These are phyloP conservation scores for Pelargonium australe DNA, from an alignment of 441 rosid genomes.

Conservation along the genomic window DNA sequence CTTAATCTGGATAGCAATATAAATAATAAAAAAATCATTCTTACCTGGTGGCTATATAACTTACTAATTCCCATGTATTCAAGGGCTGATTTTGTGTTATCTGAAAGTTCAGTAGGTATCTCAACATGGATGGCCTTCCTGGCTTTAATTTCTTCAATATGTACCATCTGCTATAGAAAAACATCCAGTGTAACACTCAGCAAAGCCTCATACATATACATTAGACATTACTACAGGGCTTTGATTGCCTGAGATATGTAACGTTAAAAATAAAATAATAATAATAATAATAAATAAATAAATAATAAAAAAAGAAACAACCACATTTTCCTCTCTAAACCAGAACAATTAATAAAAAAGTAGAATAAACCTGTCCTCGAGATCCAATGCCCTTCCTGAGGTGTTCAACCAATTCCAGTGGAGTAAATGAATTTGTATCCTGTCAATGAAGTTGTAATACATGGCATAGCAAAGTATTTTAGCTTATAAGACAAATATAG, in stretches of 20 bases:
- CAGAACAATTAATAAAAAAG: constrained; percentile 7
- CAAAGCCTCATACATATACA: constrained; percentile 3
- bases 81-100: constrained; percentile 54
- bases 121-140: constrained; percentile 53
- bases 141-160: constrained; percentile 57
- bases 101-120: constrained; percentile 59
- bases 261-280: background rate
- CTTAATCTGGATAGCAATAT: constrained; percentile 3
- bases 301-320: background rate
- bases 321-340: background rate
- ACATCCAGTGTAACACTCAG: constrained; percentile 20
- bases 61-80: constrained; percentile 57
- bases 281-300: too few relatives aligned
- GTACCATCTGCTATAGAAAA: constrained; percentile 61
- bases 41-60: constrained; percentile 88
- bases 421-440: constrained; percentile 57
- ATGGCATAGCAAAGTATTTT: constrained; percentile 2
- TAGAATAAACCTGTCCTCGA: constrained; percentile 60
- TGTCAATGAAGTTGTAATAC: constrained; percentile 28
- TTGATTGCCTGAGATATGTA: constrained; percentile 10
- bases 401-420: constrained; percentile 77
- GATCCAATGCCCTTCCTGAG: constrained; percentile 69
- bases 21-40: constrained; percentile 21
- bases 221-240: background rate
- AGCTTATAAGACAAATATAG: background rate